phyloP scores from a whole-genome alignment of 2,329 filamentous ascomycete genomes.

The Lachnum nothofagi region DNA sequence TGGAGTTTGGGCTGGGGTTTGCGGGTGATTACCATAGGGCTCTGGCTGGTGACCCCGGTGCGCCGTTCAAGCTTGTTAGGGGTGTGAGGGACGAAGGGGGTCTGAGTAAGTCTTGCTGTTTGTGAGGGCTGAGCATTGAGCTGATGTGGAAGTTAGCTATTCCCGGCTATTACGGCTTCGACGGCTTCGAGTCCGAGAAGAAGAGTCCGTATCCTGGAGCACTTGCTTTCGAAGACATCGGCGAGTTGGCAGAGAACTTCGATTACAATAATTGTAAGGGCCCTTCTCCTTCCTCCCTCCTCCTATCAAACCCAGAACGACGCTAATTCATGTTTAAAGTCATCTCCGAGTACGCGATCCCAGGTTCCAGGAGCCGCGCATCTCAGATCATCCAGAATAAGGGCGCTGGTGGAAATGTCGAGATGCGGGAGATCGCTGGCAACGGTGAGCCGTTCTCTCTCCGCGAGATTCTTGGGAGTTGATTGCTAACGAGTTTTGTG shows the following conservation, averaged over 20 bases:
- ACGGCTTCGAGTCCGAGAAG: no score
- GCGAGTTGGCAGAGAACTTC: neutral
- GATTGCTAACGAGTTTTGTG: no score
- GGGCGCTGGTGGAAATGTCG: neutral
- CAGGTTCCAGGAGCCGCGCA: neutral
- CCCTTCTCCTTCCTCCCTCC: no score
- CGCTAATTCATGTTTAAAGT: neutral
- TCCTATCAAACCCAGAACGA: neutral
- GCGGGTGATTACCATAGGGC: neutral
- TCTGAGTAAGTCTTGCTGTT: neutral
- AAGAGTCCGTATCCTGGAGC: no score
- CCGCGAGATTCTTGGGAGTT: no score
- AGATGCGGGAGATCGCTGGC: no score
- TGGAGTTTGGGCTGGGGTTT: neutral
- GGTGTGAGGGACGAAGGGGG: neutral
- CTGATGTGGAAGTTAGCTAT: neutral
- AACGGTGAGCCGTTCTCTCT: no score
- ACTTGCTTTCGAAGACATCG: neutral
- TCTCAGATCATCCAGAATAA: neutral
- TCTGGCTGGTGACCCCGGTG: neutral
- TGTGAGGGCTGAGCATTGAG: no score
- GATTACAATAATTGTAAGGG: neutral
- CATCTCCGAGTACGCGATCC: neutral
- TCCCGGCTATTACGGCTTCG: neutral
- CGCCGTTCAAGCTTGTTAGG: neutral